Base-by-base conservation (phyloP, 495 filamentous ascomycete species). In the Annulohypoxylon maeteangense region DNA sequence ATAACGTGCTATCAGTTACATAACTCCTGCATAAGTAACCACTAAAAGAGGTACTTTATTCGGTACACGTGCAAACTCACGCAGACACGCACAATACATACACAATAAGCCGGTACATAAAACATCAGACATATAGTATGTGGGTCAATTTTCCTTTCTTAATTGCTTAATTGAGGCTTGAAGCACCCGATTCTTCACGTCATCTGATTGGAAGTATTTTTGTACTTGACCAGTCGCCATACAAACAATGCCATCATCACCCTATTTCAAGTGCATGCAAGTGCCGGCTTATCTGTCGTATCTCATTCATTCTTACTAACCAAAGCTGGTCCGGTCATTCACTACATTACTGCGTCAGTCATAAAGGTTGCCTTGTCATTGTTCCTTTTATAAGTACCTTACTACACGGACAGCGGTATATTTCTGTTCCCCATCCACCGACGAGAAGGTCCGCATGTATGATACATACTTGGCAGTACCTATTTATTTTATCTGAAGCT, bases 201-300 rank as follows among this genome's bases (percentile, higher is more conserved):
- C 70, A 72, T 72, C 64, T 68, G 70, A 72, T 54, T 68, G 61
- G 45, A 68, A 59, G 65, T 65, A 61, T 64, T 68, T 56, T 55
- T 61, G 70, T 68, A 68, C 47, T 56, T 44, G 40, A 18, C 40
- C 16, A 44, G 40, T 44, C 20, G 47, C 44, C 45, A 12, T 44
- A 58, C 58, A 68, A 60, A 69, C 65, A 73, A 73, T 73, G 70
- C 70, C 70, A 73, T 73, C 70, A 73, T 73, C 70, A 73, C 61
- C 70, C 70, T 69, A 73, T 69, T 47, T 62, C 45, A 50, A 48
- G 25, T 68, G 54, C 59, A 67, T 72, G 69, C 69, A 68, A 67
- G 69, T 67, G 69, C 64, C 54, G 59, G 64, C 57, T 61, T 72
- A 72, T 64, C 64, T 65, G 29, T 18, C 20, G 16, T 31, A 31